Evolutionary conservation across 129 eudicot genomes (phyloP), one percentile per base, ranked within the genome.

Genomic region (Apium graveolens): DNA sequence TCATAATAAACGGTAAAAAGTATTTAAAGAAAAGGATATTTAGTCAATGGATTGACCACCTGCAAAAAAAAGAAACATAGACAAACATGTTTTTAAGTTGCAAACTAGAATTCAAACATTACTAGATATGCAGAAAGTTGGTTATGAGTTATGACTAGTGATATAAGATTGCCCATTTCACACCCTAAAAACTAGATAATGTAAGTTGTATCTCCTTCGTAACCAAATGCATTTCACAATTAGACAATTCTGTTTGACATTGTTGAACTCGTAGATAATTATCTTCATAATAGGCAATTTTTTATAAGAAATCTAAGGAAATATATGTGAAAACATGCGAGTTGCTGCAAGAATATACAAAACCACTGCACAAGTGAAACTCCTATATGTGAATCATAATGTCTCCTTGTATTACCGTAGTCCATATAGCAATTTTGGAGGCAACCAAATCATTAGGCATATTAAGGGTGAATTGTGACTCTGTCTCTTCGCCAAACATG

Each of bases 41-140:
- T 95, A 55, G 98, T 95, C 78, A 95, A 90, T 69, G 98, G 98
- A 87, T 95, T 91, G 76, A 95, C 96, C 11, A 91, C 97, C 98
- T 93, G 91, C 89, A 89, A 76, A 81, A 76, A 81, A 74, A 16
- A 26, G 14, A 63, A n/a, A 39, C 21, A 77, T 24, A 53, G 32
- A 60, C 41, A 3, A 13, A 21, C 38, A 24, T 5, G n/a, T 57
- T 55, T 3, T n/a, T 10, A 60, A n/a, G 16, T 65, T 26, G 39
- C 55, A 63, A 27, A 26, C 42, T n/a, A 43, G 9, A 38, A n/a
- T 42, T 78, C 29, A 63, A 44, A 43, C 43, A 55, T 16, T 17
- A 9, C 3, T 13, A 63, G 27, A 65, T 26, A 65, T 41, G 74
- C 62, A 62, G 32, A 57, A 20, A 77, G 29, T 43, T 73, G 8